phyloP scores from a whole-genome alignment of 1,284 basidiomycete species.

The Anthracocystis setariae region DNA sequence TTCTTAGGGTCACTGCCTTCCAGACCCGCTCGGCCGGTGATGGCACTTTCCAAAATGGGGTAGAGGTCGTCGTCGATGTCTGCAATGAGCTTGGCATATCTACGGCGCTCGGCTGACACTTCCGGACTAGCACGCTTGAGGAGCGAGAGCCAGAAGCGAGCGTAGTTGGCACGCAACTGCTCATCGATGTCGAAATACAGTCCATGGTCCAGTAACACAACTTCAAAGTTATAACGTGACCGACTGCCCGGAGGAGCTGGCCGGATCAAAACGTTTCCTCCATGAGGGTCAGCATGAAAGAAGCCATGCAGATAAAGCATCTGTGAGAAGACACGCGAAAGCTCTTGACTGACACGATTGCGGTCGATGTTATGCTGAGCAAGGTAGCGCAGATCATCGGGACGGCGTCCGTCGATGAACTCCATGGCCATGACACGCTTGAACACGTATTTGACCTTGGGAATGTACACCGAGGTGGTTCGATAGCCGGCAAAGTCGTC shows the following conservation, averaged over 20 bases:
- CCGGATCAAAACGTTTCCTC: slow-evolving; percentile 86
- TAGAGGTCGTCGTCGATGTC: slow-evolving; percentile 67
- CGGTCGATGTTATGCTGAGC: slow-evolving; percentile 86
- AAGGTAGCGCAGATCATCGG: slow-evolving; percentile 88
- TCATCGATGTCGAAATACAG: slow-evolving; percentile 67
- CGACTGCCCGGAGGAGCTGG: slow-evolving; percentile 52
- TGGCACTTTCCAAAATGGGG: slow-evolving; percentile 65
- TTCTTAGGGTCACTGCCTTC: slow-evolving; percentile 65
- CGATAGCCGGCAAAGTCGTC: slow-evolving; percentile 75
- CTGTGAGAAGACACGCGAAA: slow-evolving; percentile 79
- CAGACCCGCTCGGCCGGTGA: slow-evolving; percentile 64
- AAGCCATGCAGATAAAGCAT: slow-evolving; percentile 97
- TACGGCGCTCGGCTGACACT: slow-evolving; percentile 57
- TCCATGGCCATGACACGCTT: slow-evolving; percentile 94
- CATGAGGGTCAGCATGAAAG: slow-evolving; percentile 66
- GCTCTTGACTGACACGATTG: slow-evolving; percentile 88
- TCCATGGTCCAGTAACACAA: slow-evolving; percentile 66
- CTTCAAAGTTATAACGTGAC: slow-evolving; percentile 65
- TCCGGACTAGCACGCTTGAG: slow-evolving; percentile 59
- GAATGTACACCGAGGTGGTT: slow-evolving; percentile 81
- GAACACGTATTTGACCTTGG: slow-evolving; percentile 82
- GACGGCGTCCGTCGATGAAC: slow-evolving; percentile 82
- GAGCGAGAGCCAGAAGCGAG: slow-evolving; percentile 65
- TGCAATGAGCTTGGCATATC: slow-evolving; percentile 63
- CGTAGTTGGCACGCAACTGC: slow-evolving; percentile 64